Evolutionary conservation across 441 rosid genomes (phyloP).

Genomic region (Jatropha multifida): DNA sequence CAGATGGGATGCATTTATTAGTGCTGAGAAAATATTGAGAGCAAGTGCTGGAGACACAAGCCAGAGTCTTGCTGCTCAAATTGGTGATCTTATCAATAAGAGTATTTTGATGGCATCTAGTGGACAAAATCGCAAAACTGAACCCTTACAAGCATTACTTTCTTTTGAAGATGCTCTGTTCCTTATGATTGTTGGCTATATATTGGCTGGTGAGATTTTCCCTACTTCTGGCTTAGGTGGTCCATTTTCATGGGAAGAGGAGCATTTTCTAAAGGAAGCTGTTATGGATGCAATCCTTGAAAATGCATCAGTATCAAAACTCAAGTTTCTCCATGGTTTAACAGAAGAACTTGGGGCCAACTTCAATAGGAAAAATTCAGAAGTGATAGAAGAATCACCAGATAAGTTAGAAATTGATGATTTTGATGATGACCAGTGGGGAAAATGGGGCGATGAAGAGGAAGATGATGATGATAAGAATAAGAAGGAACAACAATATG

Average conservation of each 20-base stretch:
- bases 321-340: constrained; percentile 72
- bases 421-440: constrained; percentile 97
- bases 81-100: constrained; percentile 81
- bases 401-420: constrained; percentile 65
- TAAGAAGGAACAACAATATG: constrained; percentile 50
- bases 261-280: constrained; percentile 86
- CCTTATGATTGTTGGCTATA: constrained; percentile 69
- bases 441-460: constrained; percentile 89
- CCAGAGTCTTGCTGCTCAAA: constrained; percentile 90
- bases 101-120: constrained; percentile 52
- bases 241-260: constrained; percentile 99
- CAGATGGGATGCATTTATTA: constrained; percentile 82
- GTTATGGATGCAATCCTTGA: constrained; percentile 74
- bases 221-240: constrained; percentile 85
- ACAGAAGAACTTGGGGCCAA: constrained; percentile 72
- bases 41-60: constrained; percentile 89
- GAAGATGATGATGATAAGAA: constrained; percentile 40
- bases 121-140: constrained; percentile 41
- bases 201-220: constrained; percentile 91
- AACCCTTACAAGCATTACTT: constrained; percentile 51
- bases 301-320: constrained; percentile 61
- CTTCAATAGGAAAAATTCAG: constrained; percentile 38
- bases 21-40: constrained; percentile 84
- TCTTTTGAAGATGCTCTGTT: constrained; percentile 77
- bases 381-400: constrained; percentile 46